Evolutionary conservation across 371 early-diverging fungal genomes (phyloP), one percentile per base, ranked within the genome.

Genomic region (Rhizomucor pusillus): DNA sequence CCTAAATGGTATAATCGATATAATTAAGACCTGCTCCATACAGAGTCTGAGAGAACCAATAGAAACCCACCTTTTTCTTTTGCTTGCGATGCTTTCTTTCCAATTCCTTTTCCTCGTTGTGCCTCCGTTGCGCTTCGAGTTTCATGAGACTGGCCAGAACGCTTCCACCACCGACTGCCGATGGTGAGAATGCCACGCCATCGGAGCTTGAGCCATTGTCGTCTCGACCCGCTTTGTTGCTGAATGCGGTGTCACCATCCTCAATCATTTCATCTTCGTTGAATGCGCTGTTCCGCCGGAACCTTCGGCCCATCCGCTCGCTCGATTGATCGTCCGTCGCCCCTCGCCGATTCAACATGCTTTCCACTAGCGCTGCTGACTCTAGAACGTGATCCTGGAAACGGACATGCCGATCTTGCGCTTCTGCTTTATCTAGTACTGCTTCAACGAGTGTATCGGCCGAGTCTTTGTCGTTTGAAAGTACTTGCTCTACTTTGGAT

Each of bases 351-450:
- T 66, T 65, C 16, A 77, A 44, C 70, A 77, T 67, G 3, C 66
- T 64, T 35, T 73, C 57, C 1, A 77, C 74, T 22, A 77, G 57
- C 29, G 67, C 61, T 1, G 72, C 74, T 3, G 74, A 69, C 56
- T 73, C 72, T 33, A 66, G 60, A 19, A 77, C 67, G 58, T 77
- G 77, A 20, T 73, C 74, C 49, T 63, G 72, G 53, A 73, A 77
- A 10, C 70, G 62, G 34, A 71, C 66, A 60, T 77, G 77, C 36
- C 77, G 54, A n/a, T 69, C 70, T 53, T 62, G 59, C 0, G 70
- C 70, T 41, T 73, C 72, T 1, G 43, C 59, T 47, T 77, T 67
- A 46, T 73, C 77, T 43, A 77, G 48, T 6, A 71, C 77, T 12
- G 77, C 77, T 41, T 71, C 74, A 11, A 77, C 65, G 0, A 77